phyloP scores from a whole-genome alignment of 1,284 basidiomycete species.

The Earliella scabrosa region DNA sequence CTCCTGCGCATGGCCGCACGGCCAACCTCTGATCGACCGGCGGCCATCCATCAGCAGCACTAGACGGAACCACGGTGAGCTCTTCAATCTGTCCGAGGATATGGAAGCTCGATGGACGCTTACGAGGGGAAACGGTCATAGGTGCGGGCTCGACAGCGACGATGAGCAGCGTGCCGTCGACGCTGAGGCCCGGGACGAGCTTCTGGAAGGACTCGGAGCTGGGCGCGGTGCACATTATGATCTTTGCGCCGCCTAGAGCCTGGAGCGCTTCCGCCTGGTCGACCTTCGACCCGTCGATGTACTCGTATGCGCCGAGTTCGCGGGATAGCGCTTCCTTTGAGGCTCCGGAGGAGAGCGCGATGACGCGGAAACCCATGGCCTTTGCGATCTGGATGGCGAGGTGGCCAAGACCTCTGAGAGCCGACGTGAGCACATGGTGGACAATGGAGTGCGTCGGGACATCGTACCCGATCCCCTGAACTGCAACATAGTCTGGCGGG shows the following conservation, averaged over 20 bases:
- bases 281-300: constrained; percentile 32
- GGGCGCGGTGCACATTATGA: constrained; percentile 35
- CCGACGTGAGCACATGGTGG: neutral
- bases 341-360: constrained; percentile 33
- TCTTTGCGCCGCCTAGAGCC: constrained; percentile 34
- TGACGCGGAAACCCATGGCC: constrained; percentile 34
- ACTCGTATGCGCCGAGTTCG: constrained; percentile 34
- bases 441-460: neutral
- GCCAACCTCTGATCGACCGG: constrained; percentile 27
- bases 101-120: neutral
- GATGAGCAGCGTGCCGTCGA: constrained; percentile 28
- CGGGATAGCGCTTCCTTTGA: constrained; percentile 32
- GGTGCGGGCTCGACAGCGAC: constrained; percentile 17
- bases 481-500: constrained; percentile 32
- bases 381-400: constrained; percentile 35
- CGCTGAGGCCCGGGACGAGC: constrained; percentile 27
- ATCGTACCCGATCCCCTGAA: constrained; percentile 39
- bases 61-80: constrained; percentile 2
- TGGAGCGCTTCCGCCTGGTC: constrained; percentile 29
- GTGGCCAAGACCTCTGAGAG: constrained; percentile 36
- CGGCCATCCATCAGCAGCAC: constrained; percentile 21
- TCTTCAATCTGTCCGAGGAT: no score
- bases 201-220: constrained; percentile 20
- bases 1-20: constrained; percentile 27
- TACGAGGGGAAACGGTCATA: constrained; percentile 12